phyloP scores from a whole-genome alignment of 2,329 filamentous ascomycete genomes.

The Aureobasidium namibiae region DNA sequence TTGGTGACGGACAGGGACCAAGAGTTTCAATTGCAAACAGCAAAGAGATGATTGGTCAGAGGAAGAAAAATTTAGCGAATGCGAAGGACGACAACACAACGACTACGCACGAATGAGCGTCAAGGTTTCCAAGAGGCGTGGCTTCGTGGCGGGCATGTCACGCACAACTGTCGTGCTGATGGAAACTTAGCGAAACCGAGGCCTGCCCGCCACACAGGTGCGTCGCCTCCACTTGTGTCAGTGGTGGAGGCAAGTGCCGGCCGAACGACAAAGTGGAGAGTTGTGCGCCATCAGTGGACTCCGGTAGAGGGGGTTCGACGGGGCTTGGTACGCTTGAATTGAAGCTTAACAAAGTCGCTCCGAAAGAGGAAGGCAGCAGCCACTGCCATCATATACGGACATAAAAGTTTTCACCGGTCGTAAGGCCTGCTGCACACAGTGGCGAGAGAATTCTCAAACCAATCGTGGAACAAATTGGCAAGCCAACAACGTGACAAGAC shows the following conservation, averaged over 20 bases:
- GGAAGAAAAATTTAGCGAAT: not conserved
- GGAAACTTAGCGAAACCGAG: not conserved
- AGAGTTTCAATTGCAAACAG: not conserved
- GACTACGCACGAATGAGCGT: not conserved
- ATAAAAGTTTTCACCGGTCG: not conserved
- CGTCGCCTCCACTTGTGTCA: not conserved
- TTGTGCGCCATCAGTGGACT: not conserved
- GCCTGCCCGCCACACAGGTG: not conserved
- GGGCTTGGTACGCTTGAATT: not conserved
- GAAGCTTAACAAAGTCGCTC: not conserved
- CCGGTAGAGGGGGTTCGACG: not conserved
- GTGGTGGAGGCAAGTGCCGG: not conserved
- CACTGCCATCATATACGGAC: slow-evolving; percentile 3
- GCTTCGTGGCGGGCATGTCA: not conserved
- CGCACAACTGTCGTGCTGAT: not conserved
- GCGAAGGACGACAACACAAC: not conserved
- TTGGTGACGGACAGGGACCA: not conserved
- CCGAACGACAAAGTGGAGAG: not conserved
- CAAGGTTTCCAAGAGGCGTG: not conserved
- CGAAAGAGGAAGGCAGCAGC: not conserved
- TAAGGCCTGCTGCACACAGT: not conserved
- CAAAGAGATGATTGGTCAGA: not conserved
- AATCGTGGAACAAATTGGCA: not conserved
- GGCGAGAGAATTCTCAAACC: not conserved
- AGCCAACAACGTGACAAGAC: not conserved